Evolutionary conservation across 2,329 filamentous ascomycete genomes (phyloP), one percentile per base, ranked within the genome.

Genomic region (Aciculosporium take): DNA sequence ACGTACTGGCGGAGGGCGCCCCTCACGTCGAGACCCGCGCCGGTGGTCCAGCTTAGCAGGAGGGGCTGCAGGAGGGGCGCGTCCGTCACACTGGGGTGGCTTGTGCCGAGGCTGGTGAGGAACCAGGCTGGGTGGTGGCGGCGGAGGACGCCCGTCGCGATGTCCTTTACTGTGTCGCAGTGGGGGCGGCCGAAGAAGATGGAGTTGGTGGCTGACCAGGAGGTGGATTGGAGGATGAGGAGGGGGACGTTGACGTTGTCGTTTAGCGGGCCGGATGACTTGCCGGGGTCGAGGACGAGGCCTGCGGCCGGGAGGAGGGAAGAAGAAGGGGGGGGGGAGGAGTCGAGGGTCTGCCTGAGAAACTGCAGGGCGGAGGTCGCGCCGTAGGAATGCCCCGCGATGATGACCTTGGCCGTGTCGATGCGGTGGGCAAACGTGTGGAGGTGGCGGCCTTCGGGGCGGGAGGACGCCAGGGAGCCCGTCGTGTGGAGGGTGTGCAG

Each of bases 261-360:
- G 57, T 81, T 81, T 9, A 82, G 62, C 0, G 65, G 72, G 0
- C 79, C 79, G 46, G 71, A 76, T 2, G 62, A 60, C 55, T 83
- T 83, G 40, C 79, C 79, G 0, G 79, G 78, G 53, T 83, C 79
- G 24, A 83, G 65, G 38, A 75, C 66, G 45, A 83, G 69, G 17
- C 66, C 77, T 3, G 70, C 77, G 3, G 71, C 76, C 1, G 67
- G 63, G 46, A 78, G 69, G 0, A 42, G 52, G 49, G 55, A 49
- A 17, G 51, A 69, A 31, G 67, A 63, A 46, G 78, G 69, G 0
- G 42, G 51, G 49, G 45, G 63, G 43, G 36, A 46, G 62, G 7
- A 63, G 4, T 46, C 46, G 30, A 53, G 48, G 20, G 51, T 69
- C 28, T 60, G 63, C 39, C 69, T 69, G n/a, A 81, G 62, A 3